Base-by-base conservation (phyloP, 2,329 filamentous ascomycete species). In the Aspergillus tubingensis region DNA sequence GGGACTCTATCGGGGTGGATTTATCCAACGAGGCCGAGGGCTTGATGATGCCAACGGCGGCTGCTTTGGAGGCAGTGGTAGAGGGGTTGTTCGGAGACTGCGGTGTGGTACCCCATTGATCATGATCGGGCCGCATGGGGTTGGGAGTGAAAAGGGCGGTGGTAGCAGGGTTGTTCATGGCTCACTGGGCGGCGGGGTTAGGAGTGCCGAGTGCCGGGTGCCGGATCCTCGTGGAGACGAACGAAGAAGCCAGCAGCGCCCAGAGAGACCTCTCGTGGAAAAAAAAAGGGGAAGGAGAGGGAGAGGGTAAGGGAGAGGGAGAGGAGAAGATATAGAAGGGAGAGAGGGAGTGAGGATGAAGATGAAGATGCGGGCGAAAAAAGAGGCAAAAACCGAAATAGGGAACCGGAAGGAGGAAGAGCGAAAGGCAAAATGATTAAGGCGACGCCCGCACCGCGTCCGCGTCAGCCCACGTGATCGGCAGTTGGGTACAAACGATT, bases 401-500 rank as follows among this genome's bases (percentile, higher is more conserved):
- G 32, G 53, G n/a, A 50, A 10, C 23, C 47, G 23, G 47, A 50
- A 50, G 21, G 21, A 50, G 25, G 25, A 30, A 53, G 38, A 53
- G 39, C 23, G 43, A 47, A 19, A 36, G 10, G 23, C 38, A 38
- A 52, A 38, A 30, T 30, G 27, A 30, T 30, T 30, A 30, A 38
- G 32, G 51, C 32, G 32, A 36, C 36, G 39, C 30, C 58, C 58
- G 58, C 58, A 53, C 58, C 53, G 52, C 58, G 58, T 56, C 50
- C 58, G 58, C 58, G 58, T 47, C 44, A 53, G 56, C 49, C 36
- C 56, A 58, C 56, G 56, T 58, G 56, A 58, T 47, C 49, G 56
- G 55, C 32, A 27, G 43, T 25, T 57, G 43, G 54, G 53, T 41
- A 21, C 32, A 23, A 50, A 19, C 41, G 10, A 23, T 44, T 19